phyloP scores from a whole-genome alignment of 1,284 basidiomycete genomes.

The Cutaneotrichosporon cutaneum region DNA sequence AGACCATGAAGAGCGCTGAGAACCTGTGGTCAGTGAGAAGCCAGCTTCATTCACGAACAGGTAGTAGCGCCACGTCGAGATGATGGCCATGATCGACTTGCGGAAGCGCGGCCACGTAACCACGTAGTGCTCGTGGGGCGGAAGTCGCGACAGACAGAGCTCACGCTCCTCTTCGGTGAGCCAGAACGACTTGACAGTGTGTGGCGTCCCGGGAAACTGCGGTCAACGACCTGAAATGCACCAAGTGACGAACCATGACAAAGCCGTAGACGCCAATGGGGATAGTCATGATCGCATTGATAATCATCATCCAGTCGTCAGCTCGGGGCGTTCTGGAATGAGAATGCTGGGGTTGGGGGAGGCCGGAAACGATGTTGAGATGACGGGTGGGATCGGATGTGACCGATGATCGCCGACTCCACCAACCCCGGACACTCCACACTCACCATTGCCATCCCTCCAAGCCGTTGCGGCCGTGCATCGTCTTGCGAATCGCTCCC shows the following conservation, averaged over 20 bases:
- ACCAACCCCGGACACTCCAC: too few relatives aligned
- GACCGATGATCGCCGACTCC: too few relatives aligned
- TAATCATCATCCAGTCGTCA: conserved; percentile 11
- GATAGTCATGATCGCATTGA: conserved; percentile 41
- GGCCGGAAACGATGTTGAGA: too few relatives aligned
- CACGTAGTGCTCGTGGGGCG: conserved; percentile 28
- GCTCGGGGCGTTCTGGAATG: neutral
- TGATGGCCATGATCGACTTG: conserved; percentile 25
- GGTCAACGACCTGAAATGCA: neutral
- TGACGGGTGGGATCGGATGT: too few relatives aligned
- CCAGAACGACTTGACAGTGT: conserved; percentile 44
- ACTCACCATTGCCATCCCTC: conserved; percentile 34
- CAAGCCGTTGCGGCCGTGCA: conserved; percentile 34
- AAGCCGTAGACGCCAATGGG: conserved; percentile 46
- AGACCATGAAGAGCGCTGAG: conserved; percentile 38
- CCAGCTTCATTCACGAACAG: conserved; percentile 36
- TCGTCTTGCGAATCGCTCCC: conserved; percentile 38
- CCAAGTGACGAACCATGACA: conserved; percentile 22
- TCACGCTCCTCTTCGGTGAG: conserved; percentile 38
- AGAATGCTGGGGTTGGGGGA: neutral
- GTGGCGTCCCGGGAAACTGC: conserved; percentile 43
- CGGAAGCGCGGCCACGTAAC: conserved; percentile 33
- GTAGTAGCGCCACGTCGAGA: conserved; percentile 37
- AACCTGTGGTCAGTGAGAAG: conserved; percentile 38
- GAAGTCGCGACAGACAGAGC: conserved; percentile 35